These are phyloP conservation scores for Blumeria hordei DNA, from an alignment of 2,329 filamentous ascomycete species.

Conservation along the genomic window DNA sequence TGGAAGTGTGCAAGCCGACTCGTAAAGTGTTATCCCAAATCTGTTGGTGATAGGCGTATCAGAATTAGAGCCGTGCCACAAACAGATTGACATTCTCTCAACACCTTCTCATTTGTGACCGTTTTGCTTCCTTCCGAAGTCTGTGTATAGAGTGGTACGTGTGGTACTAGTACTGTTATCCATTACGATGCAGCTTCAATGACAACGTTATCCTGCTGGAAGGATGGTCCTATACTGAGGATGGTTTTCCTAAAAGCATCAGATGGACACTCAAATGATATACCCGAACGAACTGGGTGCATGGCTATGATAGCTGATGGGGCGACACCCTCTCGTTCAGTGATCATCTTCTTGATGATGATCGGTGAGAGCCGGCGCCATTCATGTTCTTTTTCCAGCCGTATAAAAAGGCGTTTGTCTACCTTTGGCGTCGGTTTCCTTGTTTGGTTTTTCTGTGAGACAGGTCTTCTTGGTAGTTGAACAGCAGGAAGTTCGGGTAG, in stretches of 20 bases:
- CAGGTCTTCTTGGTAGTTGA: neutral
- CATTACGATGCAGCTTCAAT: too few species aligned
- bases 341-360: neutral
- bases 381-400: neutral
- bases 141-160: too few species aligned
- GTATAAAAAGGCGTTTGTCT: neutral
- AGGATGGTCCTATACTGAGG: neutral
- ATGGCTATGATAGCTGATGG: neutral
- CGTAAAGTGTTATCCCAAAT: too few species aligned
- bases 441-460: neutral
- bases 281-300: neutral
- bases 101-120: too few species aligned
- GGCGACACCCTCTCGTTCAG: neutral
- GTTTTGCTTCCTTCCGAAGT: too few species aligned
- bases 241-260: neutral
- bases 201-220: neutral
- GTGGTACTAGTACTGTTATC: too few species aligned
- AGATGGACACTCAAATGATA: neutral
- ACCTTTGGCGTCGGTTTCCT: neutral
- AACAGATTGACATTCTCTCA: too few species aligned
- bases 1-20: too few species aligned
- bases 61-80: too few species aligned
- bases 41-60: too few species aligned
- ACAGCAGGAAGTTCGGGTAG: neutral
- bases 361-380: neutral